phyloP scores from a whole-genome alignment of 495 filamentous ascomycete species.

The Penicillium argentinense region DNA sequence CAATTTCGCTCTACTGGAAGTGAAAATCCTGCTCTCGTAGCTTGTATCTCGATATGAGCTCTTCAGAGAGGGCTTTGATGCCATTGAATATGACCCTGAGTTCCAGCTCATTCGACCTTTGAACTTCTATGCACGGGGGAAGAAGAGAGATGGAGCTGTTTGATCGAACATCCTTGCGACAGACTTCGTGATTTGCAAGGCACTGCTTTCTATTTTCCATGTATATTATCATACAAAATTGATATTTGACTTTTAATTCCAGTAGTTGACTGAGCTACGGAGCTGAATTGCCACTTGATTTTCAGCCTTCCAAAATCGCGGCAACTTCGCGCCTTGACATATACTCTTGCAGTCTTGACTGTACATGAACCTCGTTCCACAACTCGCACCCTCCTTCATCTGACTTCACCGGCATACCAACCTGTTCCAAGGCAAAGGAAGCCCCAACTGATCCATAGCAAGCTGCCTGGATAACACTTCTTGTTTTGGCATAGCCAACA shows the following conservation, averaged over 20 bases:
- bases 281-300: too few species aligned
- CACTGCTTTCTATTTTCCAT: too few species aligned
- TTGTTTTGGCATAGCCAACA: slow-evolving; percentile 25
- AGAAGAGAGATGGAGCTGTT: too few species aligned
- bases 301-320: too few species aligned
- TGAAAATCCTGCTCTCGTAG: slow-evolving; percentile 51
- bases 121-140: slow-evolving; percentile 52
- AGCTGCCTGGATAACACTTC: slow-evolving; percentile 21
- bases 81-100: slow-evolving; percentile 55
- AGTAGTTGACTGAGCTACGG: too few species aligned
- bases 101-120: slow-evolving; percentile 54
- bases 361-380: slow-evolving; percentile 26
- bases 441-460: slow-evolving; percentile 32
- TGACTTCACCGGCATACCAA: slow-evolving; percentile 29
- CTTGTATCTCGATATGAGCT: slow-evolving; percentile 56
- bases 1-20: slow-evolving; percentile 57
- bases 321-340: slow-evolving; percentile 8
- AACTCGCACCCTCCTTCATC: slow-evolving; percentile 11
- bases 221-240: too few species aligned
- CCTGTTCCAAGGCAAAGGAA: slow-evolving; percentile 39
- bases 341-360: slow-evolving; percentile 13
- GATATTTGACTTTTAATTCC: too few species aligned
- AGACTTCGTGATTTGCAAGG: too few species aligned
- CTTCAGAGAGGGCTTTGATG: slow-evolving; percentile 34
- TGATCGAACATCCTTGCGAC: too few species aligned